Evolutionary conservation across 495 filamentous ascomycete species (phyloP).

Genomic region (Aspergillus campestris): DNA sequence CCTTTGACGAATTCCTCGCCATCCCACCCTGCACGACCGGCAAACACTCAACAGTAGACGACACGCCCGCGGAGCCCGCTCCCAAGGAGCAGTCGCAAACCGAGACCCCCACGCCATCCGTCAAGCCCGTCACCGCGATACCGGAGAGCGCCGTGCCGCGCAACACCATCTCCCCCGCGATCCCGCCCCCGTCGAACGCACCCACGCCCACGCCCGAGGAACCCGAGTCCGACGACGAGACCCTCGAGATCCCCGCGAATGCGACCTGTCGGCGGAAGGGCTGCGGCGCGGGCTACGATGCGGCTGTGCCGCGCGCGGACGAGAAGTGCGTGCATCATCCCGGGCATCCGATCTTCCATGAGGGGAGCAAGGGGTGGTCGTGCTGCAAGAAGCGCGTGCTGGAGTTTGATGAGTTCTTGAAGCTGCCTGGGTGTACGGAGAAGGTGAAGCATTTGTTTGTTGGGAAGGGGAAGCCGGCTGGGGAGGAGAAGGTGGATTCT

Average conservation of each 20-base stretch:
- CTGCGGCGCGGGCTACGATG: constrained; percentile 58
- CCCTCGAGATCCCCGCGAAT: constrained; percentile 58
- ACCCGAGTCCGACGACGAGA: constrained; percentile 79
- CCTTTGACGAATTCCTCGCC: constrained; percentile 95
- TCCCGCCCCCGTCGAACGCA: constrained; percentile 46
- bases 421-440: constrained; percentile 80
- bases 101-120: constrained; percentile 19
- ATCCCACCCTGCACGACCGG: constrained; percentile 93
- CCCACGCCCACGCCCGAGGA: constrained; percentile 62
- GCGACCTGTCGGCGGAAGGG: constrained; percentile 68
- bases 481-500: constrained; percentile 50
- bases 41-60: constrained; percentile 82
- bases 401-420: constrained; percentile 97
- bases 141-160: constrained; percentile 17
- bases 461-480: constrained; percentile 59
- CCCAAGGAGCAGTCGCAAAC: constrained; percentile 19
- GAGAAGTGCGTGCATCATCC: constrained; percentile 83
- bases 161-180: constrained; percentile 38
- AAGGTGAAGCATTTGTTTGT: constrained; percentile 80
- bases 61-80: constrained; percentile 52
- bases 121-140: constrained; percentile 10
- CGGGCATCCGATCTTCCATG: constrained; percentile 84
- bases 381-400: constrained; percentile 94
- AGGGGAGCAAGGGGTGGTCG: constrained; percentile 93
- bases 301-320: constrained; percentile 50